phyloP scores from a whole-genome alignment of 2,329 filamentous ascomycete genomes.

The Mycosphaerella arachidis region DNA sequence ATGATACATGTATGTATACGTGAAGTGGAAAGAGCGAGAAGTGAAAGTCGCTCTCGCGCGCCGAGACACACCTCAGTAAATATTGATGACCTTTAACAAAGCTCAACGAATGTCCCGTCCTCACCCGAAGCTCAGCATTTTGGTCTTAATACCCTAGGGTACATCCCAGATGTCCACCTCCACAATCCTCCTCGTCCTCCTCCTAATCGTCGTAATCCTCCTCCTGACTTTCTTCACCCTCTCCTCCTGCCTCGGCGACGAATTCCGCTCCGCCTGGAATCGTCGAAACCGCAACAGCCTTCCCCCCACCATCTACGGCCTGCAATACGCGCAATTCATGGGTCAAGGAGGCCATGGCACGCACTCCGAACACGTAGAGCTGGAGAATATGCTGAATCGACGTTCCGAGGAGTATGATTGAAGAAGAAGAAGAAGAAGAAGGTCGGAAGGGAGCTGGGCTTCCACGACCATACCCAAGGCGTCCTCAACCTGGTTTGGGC shows the following conservation, averaged over 20 bases:
- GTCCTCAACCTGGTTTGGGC: too few relatives aligned
- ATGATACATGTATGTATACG: not conserved
- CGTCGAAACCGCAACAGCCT: slow-evolving; percentile 37
- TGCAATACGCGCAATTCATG: slow-evolving; percentile 54
- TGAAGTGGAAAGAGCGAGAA: not conserved
- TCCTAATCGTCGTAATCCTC: slow-evolving; percentile 19
- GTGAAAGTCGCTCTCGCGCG: not conserved
- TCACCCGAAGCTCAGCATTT: not conserved
- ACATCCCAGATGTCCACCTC: too few relatives aligned
- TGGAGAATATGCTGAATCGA: slow-evolving; percentile 54
- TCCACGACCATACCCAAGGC: too few relatives aligned
- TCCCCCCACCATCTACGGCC: slow-evolving; percentile 46
- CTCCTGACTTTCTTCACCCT: slow-evolving; percentile 36
- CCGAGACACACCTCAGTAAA: not conserved
- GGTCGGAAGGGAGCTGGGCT: too few relatives aligned
- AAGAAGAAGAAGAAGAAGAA: too few relatives aligned
- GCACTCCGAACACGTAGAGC: slow-evolving; percentile 59
- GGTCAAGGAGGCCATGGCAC: slow-evolving; percentile 49
- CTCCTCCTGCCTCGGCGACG: slow-evolving; percentile 53
- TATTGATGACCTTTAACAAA: not conserved
- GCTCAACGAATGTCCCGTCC: not conserved
- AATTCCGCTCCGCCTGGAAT: slow-evolving; percentile 43
- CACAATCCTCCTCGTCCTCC: not conserved
- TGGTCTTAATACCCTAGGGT: not conserved
- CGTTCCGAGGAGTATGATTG: slow-evolving; percentile 6